Conservation (phyloP, 2,329 filamentous ascomycete species). For the Aspergillus sp. region DNA sequence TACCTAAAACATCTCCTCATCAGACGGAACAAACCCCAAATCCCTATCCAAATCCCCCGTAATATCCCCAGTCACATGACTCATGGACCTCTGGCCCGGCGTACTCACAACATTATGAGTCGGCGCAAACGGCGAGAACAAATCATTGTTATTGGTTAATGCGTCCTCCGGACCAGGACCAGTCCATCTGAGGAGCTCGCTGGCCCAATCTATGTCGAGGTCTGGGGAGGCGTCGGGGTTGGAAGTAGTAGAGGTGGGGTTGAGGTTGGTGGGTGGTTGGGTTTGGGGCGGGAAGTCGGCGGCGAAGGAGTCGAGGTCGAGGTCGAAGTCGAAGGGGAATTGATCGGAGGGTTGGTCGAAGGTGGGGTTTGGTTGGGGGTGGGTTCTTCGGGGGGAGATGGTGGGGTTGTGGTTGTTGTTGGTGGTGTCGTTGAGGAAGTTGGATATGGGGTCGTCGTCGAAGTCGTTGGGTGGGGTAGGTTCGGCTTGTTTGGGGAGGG, state of each 20-base stretch:
- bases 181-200: conserved; percentile 30
- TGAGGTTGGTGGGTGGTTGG: background rate
- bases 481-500: conserved; percentile 12
- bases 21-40: conserved; percentile 33
- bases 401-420: conserved; percentile 11
- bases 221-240: conserved; percentile 11
- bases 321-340: conserved; percentile 15
- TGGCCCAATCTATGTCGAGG: conserved; percentile 33
- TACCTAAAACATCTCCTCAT: conserved; percentile 31
- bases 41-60: conserved; percentile 43
- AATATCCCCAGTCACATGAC: conserved; percentile 25
- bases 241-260: conserved; percentile 1
- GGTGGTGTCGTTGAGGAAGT: conserved; percentile 7
- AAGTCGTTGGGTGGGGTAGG: conserved; percentile 28
- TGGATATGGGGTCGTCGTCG: conserved; percentile 25
- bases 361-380: conserved; percentile 1
- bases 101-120: conserved; percentile 10
- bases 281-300: conserved; percentile 15
- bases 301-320: conserved; percentile 29
- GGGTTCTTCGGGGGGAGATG: background rate
- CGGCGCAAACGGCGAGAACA: background rate
- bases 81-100: background rate
- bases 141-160: background rate
- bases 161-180: conserved; percentile 18
- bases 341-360: conserved; percentile 21